Evolutionary conservation across 1,284 basidiomycete genomes (phyloP).

Genomic region (Rhodotorula glutinis): DNA sequence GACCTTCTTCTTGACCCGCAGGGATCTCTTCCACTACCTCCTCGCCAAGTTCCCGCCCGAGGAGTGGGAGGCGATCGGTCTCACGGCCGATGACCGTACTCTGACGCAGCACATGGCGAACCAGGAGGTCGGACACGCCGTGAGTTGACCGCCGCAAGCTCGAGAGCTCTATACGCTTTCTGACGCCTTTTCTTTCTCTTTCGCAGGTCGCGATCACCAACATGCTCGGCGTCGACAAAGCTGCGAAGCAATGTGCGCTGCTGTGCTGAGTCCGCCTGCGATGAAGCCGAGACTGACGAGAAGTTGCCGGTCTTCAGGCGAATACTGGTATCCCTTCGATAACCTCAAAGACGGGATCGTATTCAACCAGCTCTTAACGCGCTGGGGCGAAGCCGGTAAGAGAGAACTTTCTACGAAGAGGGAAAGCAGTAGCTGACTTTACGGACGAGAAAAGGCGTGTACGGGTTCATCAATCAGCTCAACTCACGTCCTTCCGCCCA

Average conservation of each 20-base stretch:
- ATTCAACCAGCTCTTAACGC: constrained; percentile 60
- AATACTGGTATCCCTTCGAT: constrained; percentile 55
- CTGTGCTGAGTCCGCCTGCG: too few species aligned
- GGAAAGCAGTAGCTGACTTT: too few species aligned
- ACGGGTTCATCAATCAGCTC: constrained; percentile 62
- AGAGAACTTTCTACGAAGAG: too few species aligned
- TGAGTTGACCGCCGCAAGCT: background rate
- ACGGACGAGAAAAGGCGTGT: too few species aligned
- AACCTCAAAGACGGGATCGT: constrained; percentile 62
- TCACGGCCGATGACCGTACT: constrained; percentile 57
- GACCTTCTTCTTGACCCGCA: background rate
- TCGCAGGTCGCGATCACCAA: constrained; percentile 52
- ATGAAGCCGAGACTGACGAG: background rate
- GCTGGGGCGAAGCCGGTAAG: constrained; percentile 62
- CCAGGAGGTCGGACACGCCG: constrained; percentile 60
- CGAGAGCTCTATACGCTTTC: too few species aligned
- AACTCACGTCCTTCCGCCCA: constrained; percentile 60
- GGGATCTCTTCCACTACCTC: constrained; percentile 58
- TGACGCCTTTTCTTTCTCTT: too few species aligned
- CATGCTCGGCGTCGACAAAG: constrained; percentile 31
- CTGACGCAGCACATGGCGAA: constrained; percentile 57
- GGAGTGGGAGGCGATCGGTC: constrained; percentile 50
- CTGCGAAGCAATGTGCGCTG: constrained; percentile 36
- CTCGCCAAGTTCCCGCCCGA: constrained; percentile 53
- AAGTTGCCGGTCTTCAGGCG: background rate